Evolutionary conservation across 2,329 filamentous ascomycete genomes (phyloP).

Genomic region (Colletotrichum sojae): DNA sequence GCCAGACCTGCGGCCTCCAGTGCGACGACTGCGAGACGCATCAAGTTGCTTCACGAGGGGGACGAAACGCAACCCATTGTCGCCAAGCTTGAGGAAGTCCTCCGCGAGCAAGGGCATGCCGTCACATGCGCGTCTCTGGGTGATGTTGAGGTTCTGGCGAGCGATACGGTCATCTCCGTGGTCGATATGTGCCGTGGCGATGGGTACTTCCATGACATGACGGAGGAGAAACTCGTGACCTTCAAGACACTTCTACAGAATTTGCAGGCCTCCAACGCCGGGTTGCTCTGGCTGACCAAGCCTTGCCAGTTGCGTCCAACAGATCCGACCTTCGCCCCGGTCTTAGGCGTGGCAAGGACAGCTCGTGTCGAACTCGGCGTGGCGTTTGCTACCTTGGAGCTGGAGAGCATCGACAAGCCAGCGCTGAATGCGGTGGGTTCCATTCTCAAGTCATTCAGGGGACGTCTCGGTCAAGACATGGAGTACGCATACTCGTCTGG

Average conservation of each 20-base stretch:
- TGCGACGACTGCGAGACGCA: not conserved
- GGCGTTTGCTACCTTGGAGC: slow-evolving; percentile 49
- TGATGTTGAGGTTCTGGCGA: not conserved
- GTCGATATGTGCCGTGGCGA: slow-evolving; percentile 12
- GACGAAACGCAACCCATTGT: not conserved
- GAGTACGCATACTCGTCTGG: slow-evolving; percentile 1
- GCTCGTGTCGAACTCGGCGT: slow-evolving; percentile 48
- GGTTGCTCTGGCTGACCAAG: slow-evolving; percentile 49
- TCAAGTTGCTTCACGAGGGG: slow-evolving; percentile 7
- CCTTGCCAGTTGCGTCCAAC: slow-evolving; percentile 43
- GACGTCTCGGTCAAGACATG: not conserved
- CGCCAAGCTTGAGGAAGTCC: fast-evolving
- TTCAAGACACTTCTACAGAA: not conserved
- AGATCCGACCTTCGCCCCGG: slow-evolving; percentile 46
- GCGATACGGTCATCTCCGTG: not conserved
- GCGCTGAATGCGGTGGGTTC: not conserved
- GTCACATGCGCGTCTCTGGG: not conserved
- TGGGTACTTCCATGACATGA: slow-evolving; percentile 30
- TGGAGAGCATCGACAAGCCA: slow-evolving; percentile 37
- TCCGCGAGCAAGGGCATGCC: not conserved
- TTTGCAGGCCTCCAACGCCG: not conserved
- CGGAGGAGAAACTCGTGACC: not conserved
- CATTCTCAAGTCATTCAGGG: fast-evolving
- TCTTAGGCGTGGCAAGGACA: slow-evolving; percentile 48
- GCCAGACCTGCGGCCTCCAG: not conserved